Percentiles rank a stretch among this genome's conserved stretches.
phyloP scores from a whole-genome alignment of 1,284 basidiomycete species.

The Rhodofomes roseus region DNA sequence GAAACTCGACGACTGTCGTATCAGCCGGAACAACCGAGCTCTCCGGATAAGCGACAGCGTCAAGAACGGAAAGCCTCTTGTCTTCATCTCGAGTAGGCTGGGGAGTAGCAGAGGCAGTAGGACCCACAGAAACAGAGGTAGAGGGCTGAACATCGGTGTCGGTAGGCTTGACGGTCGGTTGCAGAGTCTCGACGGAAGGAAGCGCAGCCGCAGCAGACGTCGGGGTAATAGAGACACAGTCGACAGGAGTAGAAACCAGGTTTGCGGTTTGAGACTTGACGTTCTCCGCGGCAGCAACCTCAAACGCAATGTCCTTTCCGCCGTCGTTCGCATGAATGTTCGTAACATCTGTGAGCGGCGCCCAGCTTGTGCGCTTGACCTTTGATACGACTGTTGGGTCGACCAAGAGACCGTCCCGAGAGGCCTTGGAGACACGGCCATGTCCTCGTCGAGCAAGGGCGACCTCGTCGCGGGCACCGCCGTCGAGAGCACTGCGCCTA shows the following conservation, averaged over 20 bases:
- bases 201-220: background rate
- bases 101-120: background rate
- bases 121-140: background rate
- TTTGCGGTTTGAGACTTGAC: background rate
- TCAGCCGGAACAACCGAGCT: too few species aligned
- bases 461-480: background rate
- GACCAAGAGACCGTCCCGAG: too few species aligned
- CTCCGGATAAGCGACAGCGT: too few species aligned
- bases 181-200: background rate
- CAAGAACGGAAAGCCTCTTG: background rate
- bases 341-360: background rate
- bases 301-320: too few species aligned
- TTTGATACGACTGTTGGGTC: background rate
- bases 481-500: background rate
- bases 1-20: too few species aligned
- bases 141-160: background rate
- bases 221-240: background rate
- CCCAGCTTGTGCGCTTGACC: background rate
- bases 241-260: background rate
- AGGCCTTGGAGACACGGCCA: background rate
- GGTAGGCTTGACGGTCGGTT: background rate
- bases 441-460: background rate
- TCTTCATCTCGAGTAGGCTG: background rate
- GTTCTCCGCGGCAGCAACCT: background rate
- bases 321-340: background rate